Evolutionary conservation across 2,329 filamentous ascomycete species (phyloP), one percentile per base, ranked within the genome.

Genomic region (Ceratocystiopsis minuta): DNA sequence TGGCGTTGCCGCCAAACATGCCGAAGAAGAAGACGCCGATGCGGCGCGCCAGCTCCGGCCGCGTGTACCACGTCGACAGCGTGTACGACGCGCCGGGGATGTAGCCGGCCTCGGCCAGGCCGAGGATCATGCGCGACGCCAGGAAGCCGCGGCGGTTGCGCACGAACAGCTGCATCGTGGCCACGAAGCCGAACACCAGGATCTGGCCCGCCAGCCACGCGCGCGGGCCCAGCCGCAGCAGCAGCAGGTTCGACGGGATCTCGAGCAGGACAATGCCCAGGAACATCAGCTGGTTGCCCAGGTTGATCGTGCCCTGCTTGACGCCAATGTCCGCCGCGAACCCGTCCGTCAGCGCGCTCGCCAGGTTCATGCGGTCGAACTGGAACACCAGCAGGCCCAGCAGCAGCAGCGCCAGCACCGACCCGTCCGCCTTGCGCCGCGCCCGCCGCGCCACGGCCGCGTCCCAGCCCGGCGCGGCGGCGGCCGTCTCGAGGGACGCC

Each of bases 341-440:
- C 6, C 24, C 70, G 45, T 70, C 64, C 40, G 73, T 72, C 35
- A 66, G 61, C 3, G 69, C 70, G 53, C 73, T 73, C 45, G 70
- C 66, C 42, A 69, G 63, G 46, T 69, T 66, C 48, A 50, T 44
- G 13, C 50, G 47, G 44, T 54, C 52, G 31, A 58, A 50, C 36
- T 37, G 36, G 36, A 37, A 37, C 17, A 37, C 36, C 11, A 37
- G 20, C 14, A 37, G 36, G n/a, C 36, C 36, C 17, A 37, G 36
- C 11, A 28, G 6, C 7, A 37, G 36, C n/a, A 37, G 20, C 11
- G 20, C 11, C 16, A 37, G 17, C 12, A 37, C 36, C 3, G 36
- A 37, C 17, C 11, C 17, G 36, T 37, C 36, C 10, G 17, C 36
- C 17, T 24, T 37, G 36, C 16, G 36, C 6, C 24, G 24, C 6